Base-by-base conservation (phyloP, 768 basidiomycete species). In the Gloeostereum incarnatum region DNA sequence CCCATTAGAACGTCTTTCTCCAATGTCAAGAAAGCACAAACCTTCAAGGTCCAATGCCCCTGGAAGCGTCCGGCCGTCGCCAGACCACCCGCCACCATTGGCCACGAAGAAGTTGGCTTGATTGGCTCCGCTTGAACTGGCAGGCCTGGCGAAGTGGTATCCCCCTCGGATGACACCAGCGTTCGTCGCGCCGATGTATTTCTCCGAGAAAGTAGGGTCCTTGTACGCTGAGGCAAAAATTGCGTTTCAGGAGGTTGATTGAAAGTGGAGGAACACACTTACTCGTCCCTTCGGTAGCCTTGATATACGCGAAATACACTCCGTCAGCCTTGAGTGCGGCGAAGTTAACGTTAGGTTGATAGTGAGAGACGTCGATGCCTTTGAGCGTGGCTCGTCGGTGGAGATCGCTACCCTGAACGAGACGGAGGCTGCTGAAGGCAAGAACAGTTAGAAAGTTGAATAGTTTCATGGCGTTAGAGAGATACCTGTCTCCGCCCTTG, bases 201-300 rank as follows among this genome's bases (percentile, higher is more conserved):
- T 66, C 39, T 49, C 49, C 32, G 58, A 61, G 56, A 78, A 78
- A 9, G 54, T 31, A 0, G 69, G 63, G 45, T 59, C 61, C 3
- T n/a, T 55, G 47, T 65, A 78, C 1, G 53, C 60, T 64, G 31
- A 14, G 23, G 18, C 16, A 23, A 14, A 7, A 31, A 36, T 3
- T 7, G 3, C 20, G 23, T 22, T 13, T 24, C 23, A 11, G 4
- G 2, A 13, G 8, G n/a, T n/a, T n/a, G 35, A 14, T 14, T n/a
- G 16, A 13, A 29, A 20, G 14, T 9, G 22, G 31, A 31, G 18
- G 29, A 24, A 5, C 10, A 31, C 6, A 48, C 60, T 40, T 35
- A 75, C 74, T 49, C n/a, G 63, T 75, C 6, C 71, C 71, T 51
- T 81, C 78, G 2, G 78, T 81, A 6, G 78, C 79, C 51, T 81